A percentile compares a stretch with the other conserved stretches of the same genome.
phyloP scores from a whole-genome alignment of 2,329 filamentous ascomycete species.

The Pseudogymnoascus sp. region DNA sequence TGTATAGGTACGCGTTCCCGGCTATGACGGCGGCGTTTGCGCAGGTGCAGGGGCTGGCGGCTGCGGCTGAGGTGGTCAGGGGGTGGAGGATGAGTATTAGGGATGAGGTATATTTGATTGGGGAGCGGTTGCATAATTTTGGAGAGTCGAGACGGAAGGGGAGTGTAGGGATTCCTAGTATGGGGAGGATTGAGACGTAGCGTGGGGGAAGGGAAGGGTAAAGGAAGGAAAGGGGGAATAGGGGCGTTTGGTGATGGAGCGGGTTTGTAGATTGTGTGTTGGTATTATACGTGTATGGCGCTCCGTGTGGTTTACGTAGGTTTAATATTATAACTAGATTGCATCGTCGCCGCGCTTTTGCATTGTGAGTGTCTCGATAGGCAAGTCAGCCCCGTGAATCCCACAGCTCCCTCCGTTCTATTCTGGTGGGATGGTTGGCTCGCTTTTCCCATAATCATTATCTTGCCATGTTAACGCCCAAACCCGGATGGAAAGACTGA shows the following conservation, averaged over 20 bases:
- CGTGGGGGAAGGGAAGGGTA: not conserved
- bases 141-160: conserved; percentile 40
- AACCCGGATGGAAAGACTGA: no score
- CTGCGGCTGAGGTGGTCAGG: conserved; percentile 54
- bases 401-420: no score
- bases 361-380: not conserved
- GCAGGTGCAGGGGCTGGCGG: conserved; percentile 33
- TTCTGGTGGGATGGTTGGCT: no score
- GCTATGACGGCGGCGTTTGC: conserved; percentile 30
- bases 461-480: no score
- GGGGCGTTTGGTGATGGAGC: conserved; percentile 2
- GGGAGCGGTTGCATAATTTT: conserved; percentile 91
- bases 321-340: not conserved
- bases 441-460: no score
- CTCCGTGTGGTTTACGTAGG: not conserved
- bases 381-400: no score
- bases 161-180: conserved; percentile 13
- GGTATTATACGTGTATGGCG: not conserved
- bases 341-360: not conserved
- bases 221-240: not conserved
- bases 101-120: conserved; percentile 94
- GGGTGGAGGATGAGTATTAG: conserved; percentile 75
- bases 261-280: not conserved
- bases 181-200: conserved; percentile 24
- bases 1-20: conserved; percentile 69